Evolutionary conservation across 257 asterid species (phyloP).

Genomic region (Phtheirospermum japonicum): DNA sequence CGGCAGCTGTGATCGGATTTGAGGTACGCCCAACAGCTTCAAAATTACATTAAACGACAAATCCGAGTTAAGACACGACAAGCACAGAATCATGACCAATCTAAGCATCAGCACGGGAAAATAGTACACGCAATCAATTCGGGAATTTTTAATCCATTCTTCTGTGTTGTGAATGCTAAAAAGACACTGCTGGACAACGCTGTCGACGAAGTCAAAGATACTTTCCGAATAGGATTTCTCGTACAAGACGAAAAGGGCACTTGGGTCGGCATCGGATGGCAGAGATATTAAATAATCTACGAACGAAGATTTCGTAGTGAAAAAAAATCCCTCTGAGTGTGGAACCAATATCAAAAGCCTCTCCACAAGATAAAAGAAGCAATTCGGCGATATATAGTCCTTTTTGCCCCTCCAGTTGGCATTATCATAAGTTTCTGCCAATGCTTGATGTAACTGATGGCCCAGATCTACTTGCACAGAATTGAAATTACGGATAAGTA

Average conservation of each 20-base stretch:
- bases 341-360: not conserved
- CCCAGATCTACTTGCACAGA: not conserved
- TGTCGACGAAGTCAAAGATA: not conserved
- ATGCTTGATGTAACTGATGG: not conserved
- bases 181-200: not conserved
- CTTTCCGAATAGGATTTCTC: not conserved
- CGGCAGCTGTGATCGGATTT: not conserved
- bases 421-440: not conserved
- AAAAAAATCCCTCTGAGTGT: not conserved
- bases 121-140: not conserved
- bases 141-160: not conserved
- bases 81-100: not conserved
- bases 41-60: not conserved
- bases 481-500: not conserved
- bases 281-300: not conserved
- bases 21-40: not conserved
- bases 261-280: not conserved
- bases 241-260: not conserved
- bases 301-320: not conserved
- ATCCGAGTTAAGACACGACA: not conserved
- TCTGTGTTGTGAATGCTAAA: not conserved
- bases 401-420: not conserved
- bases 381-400: not conserved
- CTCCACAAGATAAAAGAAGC: conserved; percentile 1
- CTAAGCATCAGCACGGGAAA: not conserved